These are phyloP conservation scores for Lasiodiplodia sp. DNA, from an alignment of 2,329 filamentous ascomycete species.

Conservation along the genomic window DNA sequence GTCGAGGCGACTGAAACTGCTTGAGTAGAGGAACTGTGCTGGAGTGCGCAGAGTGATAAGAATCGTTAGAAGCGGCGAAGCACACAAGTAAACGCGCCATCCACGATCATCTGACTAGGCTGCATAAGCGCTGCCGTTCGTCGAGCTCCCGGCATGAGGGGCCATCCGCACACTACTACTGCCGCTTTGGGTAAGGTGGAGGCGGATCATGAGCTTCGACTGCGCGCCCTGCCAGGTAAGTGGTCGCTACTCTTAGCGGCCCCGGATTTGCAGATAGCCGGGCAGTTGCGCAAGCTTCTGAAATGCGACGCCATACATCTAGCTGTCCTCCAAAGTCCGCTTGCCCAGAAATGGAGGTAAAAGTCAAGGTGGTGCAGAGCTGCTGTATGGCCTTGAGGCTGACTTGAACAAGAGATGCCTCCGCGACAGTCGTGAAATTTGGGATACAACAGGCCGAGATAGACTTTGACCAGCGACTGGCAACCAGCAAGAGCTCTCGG, in stretches of 20 bases:
- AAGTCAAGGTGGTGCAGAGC: neutral
- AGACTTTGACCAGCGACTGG: neutral
- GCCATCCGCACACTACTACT: conserved; percentile 1
- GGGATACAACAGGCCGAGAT: neutral
- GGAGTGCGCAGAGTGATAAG: neutral
- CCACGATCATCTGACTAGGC: conserved; percentile 24
- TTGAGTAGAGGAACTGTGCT: neutral
- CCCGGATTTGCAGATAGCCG: neutral
- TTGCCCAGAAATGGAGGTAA: neutral
- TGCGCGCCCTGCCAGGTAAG: neutral
- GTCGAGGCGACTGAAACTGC: neutral
- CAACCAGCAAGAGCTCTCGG: neutral
- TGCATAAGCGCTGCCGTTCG: conserved; percentile 28
- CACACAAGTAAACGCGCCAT: conserved; percentile 5
- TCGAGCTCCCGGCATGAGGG: conserved; percentile 12
- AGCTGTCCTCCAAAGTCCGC: neutral
- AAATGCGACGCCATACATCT: neutral
- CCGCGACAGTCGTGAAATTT: neutral
- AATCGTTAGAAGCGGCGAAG: neutral
- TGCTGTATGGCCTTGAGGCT: neutral
- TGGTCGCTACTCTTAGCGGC: neutral
- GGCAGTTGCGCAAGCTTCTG: neutral
- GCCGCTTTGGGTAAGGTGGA: neutral
- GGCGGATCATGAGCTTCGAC: conserved; percentile 9
- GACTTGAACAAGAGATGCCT: neutral